These are phyloP conservation scores for Chaetomium fimeti DNA, from an alignment of 495 filamentous ascomycete genomes.

Conservation along the genomic window DNA sequence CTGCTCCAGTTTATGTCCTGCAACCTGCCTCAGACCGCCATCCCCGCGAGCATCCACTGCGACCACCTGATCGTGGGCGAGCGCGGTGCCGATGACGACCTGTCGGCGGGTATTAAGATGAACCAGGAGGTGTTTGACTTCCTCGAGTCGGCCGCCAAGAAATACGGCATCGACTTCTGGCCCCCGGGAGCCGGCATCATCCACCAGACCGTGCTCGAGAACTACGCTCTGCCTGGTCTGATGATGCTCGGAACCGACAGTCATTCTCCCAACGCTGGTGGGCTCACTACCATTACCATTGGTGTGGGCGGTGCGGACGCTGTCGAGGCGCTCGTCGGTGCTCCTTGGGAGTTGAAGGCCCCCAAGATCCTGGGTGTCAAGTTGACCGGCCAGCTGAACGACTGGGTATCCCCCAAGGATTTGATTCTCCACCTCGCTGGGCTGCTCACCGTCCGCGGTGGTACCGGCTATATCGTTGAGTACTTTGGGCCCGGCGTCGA, in stretches of 20 bases:
- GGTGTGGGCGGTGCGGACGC: conserved; percentile 97
- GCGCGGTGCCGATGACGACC: conserved; percentile 82
- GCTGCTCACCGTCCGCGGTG: conserved; percentile 86
- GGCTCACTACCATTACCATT: conserved; percentile 90
- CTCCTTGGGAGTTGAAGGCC: conserved; percentile 96
- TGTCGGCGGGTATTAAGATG: conserved; percentile 80
- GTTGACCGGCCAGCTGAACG: conserved; percentile 77
- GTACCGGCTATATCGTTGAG: conserved; percentile 92
- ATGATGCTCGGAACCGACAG: conserved; percentile 99
- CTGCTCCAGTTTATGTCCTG: conserved; percentile 98
- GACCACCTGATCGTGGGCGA: conserved; percentile 98
- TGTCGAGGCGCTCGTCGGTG: conserved; percentile 92
- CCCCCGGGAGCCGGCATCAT: conserved; percentile 98
- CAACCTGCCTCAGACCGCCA: conserved; percentile 83
- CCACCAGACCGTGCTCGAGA: conserved; percentile 96
- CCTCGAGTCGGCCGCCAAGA: conserved; percentile 87
- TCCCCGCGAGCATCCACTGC: conserved; percentile 96
- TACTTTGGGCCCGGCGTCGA: conserved; percentile 86
- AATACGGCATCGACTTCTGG: conserved; percentile 99
- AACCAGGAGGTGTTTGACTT: conserved; percentile 99
- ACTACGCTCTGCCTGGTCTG: conserved; percentile 92
- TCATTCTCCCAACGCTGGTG: conserved; percentile 95
- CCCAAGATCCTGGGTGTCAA: conserved; percentile 85
- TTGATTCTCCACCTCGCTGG: conserved; percentile 89
- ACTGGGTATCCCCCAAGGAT: conserved; percentile 94